Base-by-base conservation (phyloP, 208 protist species). In the Crithidia brevicula region DNA sequence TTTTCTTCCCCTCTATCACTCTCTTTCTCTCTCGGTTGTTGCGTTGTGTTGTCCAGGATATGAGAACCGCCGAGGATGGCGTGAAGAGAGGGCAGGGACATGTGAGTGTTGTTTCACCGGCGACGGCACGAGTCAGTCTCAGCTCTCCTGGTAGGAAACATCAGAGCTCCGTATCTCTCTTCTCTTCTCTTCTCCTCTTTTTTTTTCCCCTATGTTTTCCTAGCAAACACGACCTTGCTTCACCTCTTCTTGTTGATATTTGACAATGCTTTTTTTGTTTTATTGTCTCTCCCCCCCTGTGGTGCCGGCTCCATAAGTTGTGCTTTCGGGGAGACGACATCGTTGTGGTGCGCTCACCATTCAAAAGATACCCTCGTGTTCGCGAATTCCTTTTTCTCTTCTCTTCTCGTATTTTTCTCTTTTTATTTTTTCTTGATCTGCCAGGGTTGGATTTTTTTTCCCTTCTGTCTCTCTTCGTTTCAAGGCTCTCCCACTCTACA, bases 101-200 rank as follows among this genome's bases (percentile, higher is more conserved):
- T n/a, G n/a, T n/a, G n/a, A n/a, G n/a, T n/a, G 2, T 18, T 23
- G 9, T 54, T 18, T 7, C 25, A 20, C 27, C 5, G 30, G 49
- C 3, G 27, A 30, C 23, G 46, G 22, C 46, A 30, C n/a, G 20
- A 6, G 22, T 20, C 10, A 23, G 10, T 28, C 46, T 51, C 46
- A 4, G 46, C 46, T 51, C n/a, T 51, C 20, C 23, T 28, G 28
- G 46, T 51, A 4, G 20, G 46, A 22, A 51, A 28, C 6, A 5
- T 23, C 11, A 51, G 4, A 22, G 6, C 20, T 28, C 46, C 20
- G n/a, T n/a, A n/a, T n/a, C n/a, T 71, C 52, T 60, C 50, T 67
- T 67, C 69, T 53, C 23, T 58, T 72, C 10, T 80, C 52, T 56
- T 53, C 22, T 67, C 50, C 31, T 38, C 13, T 62, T 45, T 30